Evolutionary conservation across 169 alveolate species (phyloP).

Genomic region (Cryptosporidium viatorum): DNA sequence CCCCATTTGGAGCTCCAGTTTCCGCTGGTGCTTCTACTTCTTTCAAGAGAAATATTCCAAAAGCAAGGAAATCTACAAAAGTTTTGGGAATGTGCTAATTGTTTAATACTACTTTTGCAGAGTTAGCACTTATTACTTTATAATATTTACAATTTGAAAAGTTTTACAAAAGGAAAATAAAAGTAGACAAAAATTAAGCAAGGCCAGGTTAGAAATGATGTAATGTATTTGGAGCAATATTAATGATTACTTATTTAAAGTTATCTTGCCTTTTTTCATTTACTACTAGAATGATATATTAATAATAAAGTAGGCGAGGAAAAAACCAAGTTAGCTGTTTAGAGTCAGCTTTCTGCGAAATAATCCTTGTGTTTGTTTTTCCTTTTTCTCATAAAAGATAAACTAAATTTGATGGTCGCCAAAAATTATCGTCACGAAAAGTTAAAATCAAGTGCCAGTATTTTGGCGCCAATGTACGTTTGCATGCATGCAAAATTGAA

Average conservation of each 20-base stretch:
- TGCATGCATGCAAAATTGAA: neutral
- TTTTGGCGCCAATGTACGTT: neutral
- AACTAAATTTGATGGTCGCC: too few relatives aligned
- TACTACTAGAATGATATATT: neutral
- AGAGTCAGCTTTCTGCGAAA: too few relatives aligned
- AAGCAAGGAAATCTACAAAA: conserved; percentile 54
- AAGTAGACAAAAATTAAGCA: neutral
- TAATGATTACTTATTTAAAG: neutral
- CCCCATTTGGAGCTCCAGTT: conserved; percentile 75
- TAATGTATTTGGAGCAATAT: neutral
- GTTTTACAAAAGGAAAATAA: neutral
- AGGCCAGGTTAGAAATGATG: conserved; percentile 5
- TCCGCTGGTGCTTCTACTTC: conserved; percentile 76
- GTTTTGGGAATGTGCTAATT: conserved; percentile 72
- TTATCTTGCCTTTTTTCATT: neutral
- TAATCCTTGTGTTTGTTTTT: neutral
- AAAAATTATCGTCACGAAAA: too few relatives aligned
- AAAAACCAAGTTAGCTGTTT: too few relatives aligned
- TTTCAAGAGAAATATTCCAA: conserved; percentile 67
- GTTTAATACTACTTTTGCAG: neutral
- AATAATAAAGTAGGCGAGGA: neutral
- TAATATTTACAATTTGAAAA: neutral
- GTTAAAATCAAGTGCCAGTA: neutral
- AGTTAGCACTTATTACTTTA: too few relatives aligned
- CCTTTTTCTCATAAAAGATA: neutral